Evolutionary conservation across 2,329 filamentous ascomycete species (phyloP).

Genomic region (Diplocarpon mali): DNA sequence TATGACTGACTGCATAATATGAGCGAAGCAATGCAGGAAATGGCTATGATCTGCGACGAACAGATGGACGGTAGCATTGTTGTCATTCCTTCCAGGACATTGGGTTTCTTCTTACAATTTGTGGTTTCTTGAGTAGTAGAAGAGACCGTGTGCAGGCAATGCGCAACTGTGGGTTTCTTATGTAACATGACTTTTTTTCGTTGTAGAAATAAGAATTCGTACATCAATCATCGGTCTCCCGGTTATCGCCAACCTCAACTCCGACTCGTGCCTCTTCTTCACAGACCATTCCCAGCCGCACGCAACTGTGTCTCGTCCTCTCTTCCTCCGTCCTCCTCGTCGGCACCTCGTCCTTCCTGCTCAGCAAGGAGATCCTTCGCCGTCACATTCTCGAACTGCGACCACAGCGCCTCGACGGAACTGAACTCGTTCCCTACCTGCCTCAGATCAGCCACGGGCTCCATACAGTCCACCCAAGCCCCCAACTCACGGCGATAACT

Average conservation of each 20-base stretch:
- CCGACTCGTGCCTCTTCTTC: too few relatives aligned
- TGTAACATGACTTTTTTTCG: conserved; percentile 25
- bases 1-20: conserved; percentile 24
- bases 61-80: conserved; percentile 14
- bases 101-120: conserved; percentile 12
- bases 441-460: not conserved
- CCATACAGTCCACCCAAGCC: not conserved
- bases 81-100: conserved; percentile 8
- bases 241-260: conserved; percentile 21
- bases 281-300: too few relatives aligned
- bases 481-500: conserved; percentile 61
- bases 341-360: conserved; percentile 17
- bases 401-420: conserved; percentile 95
- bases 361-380: conserved; percentile 46
- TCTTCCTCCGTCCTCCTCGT: not conserved
- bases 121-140: conserved; percentile 18
- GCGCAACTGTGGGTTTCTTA: conserved; percentile 21
- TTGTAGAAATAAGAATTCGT: conserved; percentile 37
- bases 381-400: conserved; percentile 95
- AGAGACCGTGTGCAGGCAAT: conserved; percentile 11
- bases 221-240: conserved; percentile 9
- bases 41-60: conserved; percentile 13
- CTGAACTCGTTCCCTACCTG: conserved; percentile 92
- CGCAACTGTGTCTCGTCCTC: conserved; percentile 16
- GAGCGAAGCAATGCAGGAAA: conserved; percentile 13